phyloP scores from a whole-genome alignment of 2,329 filamentous ascomycete species.

The Sporothrix protearum region DNA sequence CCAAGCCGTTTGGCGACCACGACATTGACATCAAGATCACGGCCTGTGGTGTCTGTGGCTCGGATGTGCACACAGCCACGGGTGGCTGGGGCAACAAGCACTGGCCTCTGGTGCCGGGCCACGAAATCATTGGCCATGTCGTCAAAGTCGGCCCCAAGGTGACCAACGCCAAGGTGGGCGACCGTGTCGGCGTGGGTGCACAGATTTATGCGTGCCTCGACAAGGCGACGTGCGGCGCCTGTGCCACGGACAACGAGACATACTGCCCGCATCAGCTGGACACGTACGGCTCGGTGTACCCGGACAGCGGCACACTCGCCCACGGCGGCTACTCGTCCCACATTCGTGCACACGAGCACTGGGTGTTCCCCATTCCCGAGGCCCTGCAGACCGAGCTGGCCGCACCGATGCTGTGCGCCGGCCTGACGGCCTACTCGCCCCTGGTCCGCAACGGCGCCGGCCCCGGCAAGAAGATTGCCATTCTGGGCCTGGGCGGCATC shows the following conservation, averaged over 20 bases:
- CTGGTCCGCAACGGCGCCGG: constrained; percentile 71
- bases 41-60: constrained; percentile 72
- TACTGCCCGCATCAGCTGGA: constrained; percentile 60
- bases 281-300: constrained; percentile 57
- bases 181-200: constrained; percentile 65
- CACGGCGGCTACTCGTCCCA: constrained; percentile 54
- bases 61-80: constrained; percentile 66
- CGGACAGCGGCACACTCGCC: constrained; percentile 49
- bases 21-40: constrained; percentile 88
- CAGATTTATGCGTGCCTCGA: constrained; percentile 62
- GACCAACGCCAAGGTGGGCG: constrained; percentile 55
- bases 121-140: constrained; percentile 68
- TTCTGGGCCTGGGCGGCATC: constrained; percentile 69
- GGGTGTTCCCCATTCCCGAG: constrained; percentile 71
- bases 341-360: constrained; percentile 63
- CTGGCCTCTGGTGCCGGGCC: constrained; percentile 64
- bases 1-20: constrained; percentile 82
- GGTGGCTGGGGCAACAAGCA: constrained; percentile 64
- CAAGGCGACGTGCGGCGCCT: constrained; percentile 50
- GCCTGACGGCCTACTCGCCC: constrained; percentile 75
- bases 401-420: constrained; percentile 81
- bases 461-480: constrained; percentile 73
- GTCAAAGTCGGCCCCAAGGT: constrained; percentile 64
- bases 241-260: constrained; percentile 63
- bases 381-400: constrained; percentile 59